Conservation (phyloP, 768 basidiomycete species). For the Tulasnella sp. region DNA sequence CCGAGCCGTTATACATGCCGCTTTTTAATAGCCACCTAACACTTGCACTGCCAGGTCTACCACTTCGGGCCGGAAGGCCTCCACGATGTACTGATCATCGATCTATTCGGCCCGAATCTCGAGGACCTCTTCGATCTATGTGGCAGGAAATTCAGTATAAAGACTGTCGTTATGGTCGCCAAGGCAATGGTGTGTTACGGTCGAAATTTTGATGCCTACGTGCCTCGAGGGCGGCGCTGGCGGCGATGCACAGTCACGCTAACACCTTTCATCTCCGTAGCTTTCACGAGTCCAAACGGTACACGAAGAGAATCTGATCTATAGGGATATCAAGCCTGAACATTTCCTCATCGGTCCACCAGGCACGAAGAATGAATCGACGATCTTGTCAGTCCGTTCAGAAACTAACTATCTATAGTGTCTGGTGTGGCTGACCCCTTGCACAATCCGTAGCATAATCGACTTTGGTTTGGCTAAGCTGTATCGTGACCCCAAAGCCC, state of each 20-base stretch:
- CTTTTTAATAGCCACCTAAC: constrained; percentile 54
- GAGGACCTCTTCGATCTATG: constrained; percentile 99
- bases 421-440: neutral
- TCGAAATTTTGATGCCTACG: neutral
- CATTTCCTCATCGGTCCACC: constrained; percentile 97
- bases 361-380: constrained; percentile 83
- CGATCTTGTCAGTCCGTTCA: constrained; percentile 60
- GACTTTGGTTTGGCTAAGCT: constrained; percentile 99
- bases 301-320: constrained; percentile 97
- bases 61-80: constrained; percentile 98
- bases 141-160: constrained; percentile 92
- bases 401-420: neutral
- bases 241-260: neutral
- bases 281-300: constrained; percentile 94
- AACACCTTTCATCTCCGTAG: constrained; percentile 44
- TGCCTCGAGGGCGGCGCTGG: neutral
- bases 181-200: constrained; percentile 65
- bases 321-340: constrained; percentile 97
- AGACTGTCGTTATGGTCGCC: constrained; percentile 99
- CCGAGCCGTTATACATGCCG: constrained; percentile 45
- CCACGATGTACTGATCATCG: constrained; percentile 98
- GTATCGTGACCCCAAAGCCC: constrained; percentile 96
- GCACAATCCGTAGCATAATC: constrained; percentile 43
- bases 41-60: constrained; percentile 69
- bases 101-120: constrained; percentile 91